Base-by-base conservation (phyloP, 192 early-diverging fungal species). In the Rhizoclosmatium globosum region DNA sequence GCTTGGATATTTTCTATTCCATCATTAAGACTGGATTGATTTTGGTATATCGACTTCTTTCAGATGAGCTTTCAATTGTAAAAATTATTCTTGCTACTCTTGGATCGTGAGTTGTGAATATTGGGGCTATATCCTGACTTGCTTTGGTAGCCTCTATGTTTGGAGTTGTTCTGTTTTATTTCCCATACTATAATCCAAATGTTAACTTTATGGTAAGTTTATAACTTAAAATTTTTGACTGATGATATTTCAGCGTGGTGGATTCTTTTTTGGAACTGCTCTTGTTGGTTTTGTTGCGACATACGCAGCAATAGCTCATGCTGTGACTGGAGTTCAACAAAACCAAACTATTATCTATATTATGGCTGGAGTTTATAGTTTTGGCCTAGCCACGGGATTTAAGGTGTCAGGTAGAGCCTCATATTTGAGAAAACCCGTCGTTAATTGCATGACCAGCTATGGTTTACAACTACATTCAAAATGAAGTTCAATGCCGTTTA, bases 1-100 rank as follows among this genome's bases (percentile, higher is more conserved):
- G 73, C 15, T 31, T 58, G 13, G 73, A 75, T 46, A 75, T 75
- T 11, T 41, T 75, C 17, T 75, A 61, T 47, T 42, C 64, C 13
- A 45, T 45, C 17, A 17, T 53, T 53, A 53, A 53, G 17, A 53
- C 50, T 13, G 17, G 6, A 53, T 53, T 53, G 50, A 17, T 53
- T 53, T 17, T 53, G 50, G 50, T 53, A 1, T 53, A 53, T 53
- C 6, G 9, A 17, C 17, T 53, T 17, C 17, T 53, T 7, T 1
- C 50, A 13, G 50, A 53, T 17, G 17, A 53, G 1, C 50, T 13
- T 7, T 7, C 9, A 17, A 17, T 53, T 64, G 19, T 44, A n/a
- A 59, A 64, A 44, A 17, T 62, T 19, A 2, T 39, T 1, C 4
- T 61, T 53, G 50, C 50, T 17, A 17, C 50, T 13, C 9, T 17